These are phyloP conservation scores for Kodamaea jinghongensis DNA, from an alignment of 805 yeast genomes.

Conservation along the genomic window DNA sequence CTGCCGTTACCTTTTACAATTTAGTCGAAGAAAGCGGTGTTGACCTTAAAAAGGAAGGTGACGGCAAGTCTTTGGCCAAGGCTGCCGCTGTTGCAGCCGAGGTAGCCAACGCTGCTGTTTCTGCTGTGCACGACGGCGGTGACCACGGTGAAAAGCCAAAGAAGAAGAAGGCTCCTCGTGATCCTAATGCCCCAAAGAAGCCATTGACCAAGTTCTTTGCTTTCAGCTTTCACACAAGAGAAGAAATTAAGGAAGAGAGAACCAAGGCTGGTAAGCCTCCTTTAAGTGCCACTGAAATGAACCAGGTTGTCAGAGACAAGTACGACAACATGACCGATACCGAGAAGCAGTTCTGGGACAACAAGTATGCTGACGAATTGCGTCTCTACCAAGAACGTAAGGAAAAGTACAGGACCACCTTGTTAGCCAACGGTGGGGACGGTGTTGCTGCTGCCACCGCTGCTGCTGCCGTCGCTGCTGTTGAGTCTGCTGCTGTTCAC, in stretches of 20 bases:
- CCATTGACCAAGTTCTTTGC: conserved; percentile 85
- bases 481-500: conserved; percentile 4
- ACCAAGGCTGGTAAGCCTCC: conserved; percentile 54
- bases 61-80: conserved; percentile 16
- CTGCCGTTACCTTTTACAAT: conserved; percentile 74
- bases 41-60: conserved; percentile 23
- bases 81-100: conserved; percentile 12
- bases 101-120: conserved; percentile 15
- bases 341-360: conserved; percentile 71
- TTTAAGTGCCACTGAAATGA: conserved; percentile 71
- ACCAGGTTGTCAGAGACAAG: conserved; percentile 70
- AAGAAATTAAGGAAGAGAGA: conserved; percentile 67
- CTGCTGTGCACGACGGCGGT: conserved; percentile 14
- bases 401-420: conserved; percentile 34
- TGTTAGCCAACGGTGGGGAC: conserved; percentile 18
- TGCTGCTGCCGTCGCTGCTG: conserved; percentile 13
- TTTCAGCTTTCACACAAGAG: conserved; percentile 72
- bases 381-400: conserved; percentile 30
- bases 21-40: conserved; percentile 46
- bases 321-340: conserved; percentile 69
- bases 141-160: conserved; percentile 29
- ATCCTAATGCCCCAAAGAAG: conserved; percentile 94
- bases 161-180: conserved; percentile 53
- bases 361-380: conserved; percentile 49
- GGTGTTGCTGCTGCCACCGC: conserved; percentile 12